Conservation (phyloP, 1,284 basidiomycete genomes). For the Leccinum solheimii region DNA sequence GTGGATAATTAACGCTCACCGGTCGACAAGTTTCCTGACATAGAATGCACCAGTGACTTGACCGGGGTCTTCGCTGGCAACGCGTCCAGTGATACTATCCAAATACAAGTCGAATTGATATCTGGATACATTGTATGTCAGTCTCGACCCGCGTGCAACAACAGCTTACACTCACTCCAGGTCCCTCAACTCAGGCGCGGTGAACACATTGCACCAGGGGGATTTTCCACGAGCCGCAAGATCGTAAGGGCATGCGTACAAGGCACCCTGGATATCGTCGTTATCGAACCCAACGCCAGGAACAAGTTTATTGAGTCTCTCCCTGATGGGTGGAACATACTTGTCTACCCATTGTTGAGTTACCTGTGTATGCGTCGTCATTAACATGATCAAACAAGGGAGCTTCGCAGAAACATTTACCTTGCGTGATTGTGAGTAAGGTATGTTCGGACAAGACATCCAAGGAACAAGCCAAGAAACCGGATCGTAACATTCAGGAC, state of each 20-base stretch:
- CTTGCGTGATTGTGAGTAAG: background rate
- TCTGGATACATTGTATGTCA: constrained; percentile 7
- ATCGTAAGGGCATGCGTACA: constrained; percentile 51
- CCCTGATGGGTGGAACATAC: constrained; percentile 44
- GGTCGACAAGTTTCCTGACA: constrained; percentile 32
- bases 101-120: constrained; percentile 47
- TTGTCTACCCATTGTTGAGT: constrained; percentile 38
- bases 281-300: constrained; percentile 36
- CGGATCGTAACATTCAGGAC: constrained; percentile 26
- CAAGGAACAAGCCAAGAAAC: constrained; percentile 36
- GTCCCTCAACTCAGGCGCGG: constrained; percentile 36
- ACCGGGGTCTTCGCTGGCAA: constrained; percentile 39
- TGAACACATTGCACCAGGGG: constrained; percentile 47
- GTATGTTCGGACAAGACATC: constrained; percentile 10
- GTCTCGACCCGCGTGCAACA: background rate
- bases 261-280: constrained; percentile 42
- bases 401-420: constrained; percentile 3
- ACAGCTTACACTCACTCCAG: constrained; percentile 38
- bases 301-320: constrained; percentile 39
- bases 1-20: constrained; percentile 24
- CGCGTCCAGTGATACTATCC: constrained; percentile 44
- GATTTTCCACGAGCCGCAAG: constrained; percentile 39
- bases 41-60: constrained; percentile 43
- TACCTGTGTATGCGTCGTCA: constrained; percentile 18
- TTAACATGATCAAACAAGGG: background rate